A percentile compares a stretch with the other conserved stretches of the same genome.
Conservation (phyloP, 148 eudicot species). For the Limonium bicolor region DNA sequence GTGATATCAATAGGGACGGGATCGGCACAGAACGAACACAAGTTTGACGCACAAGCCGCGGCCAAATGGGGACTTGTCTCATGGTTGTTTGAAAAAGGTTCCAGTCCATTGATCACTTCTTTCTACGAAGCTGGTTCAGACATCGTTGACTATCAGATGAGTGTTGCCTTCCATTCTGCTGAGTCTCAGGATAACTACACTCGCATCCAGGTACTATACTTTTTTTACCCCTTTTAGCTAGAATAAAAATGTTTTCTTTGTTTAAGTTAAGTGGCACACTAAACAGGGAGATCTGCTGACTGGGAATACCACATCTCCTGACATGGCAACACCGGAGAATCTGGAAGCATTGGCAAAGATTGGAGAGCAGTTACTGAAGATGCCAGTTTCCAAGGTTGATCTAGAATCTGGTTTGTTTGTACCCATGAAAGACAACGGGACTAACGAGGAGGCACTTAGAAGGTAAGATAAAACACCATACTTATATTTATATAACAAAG, state of each 20-base stretch:
- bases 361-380: not conserved
- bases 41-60: not conserved
- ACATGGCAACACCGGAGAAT: not conserved
- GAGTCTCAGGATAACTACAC: not conserved
- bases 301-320: not conserved
- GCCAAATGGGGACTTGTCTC: slow-evolving; percentile 5
- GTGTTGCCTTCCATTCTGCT: not conserved
- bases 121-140: slow-evolving; percentile 4
- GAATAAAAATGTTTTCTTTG: no score
- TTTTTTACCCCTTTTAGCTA: no score
- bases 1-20: slow-evolving; percentile 5
- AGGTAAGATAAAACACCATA: no score
- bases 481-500: not conserved
- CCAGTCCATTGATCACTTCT: slow-evolving; percentile 4
- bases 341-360: not conserved
- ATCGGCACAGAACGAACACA: slow-evolving; percentile 1
- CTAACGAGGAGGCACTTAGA: not conserved
- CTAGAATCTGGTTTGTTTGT: not conserved
- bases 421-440: not conserved
- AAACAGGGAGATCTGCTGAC: slow-evolving; percentile 2
- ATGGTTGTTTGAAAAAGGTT: not conserved
- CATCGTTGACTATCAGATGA: not conserved
- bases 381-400: slow-evolving; percentile 2
- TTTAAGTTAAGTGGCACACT: no score
- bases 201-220: slow-evolving; percentile 4